Evolutionary conservation across 441 rosid genomes (phyloP).

Genomic region (Croton laevigatus): DNA sequence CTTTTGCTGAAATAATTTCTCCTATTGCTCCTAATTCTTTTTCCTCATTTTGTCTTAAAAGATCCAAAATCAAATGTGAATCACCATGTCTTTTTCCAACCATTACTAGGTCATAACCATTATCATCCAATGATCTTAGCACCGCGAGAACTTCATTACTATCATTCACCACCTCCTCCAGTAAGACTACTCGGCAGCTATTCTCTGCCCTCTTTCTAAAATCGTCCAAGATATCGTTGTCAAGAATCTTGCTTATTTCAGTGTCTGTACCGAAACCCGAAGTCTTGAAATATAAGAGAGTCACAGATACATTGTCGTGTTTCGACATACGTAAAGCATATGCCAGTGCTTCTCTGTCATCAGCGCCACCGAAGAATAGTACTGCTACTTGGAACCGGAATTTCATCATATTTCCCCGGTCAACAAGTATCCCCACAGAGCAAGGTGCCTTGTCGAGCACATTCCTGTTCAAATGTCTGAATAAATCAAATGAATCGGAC

Average conservation of each 20-base stretch:
- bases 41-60: conserved; percentile 15
- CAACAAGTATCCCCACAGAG: conserved; percentile 75
- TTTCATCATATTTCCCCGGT: conserved; percentile 44
- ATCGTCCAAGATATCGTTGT: conserved; percentile 19
- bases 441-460: conserved; percentile 69
- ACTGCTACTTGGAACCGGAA: neutral
- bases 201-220: neutral
- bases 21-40: conserved; percentile 28
- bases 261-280: neutral
- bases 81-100: conserved; percentile 29
- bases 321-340: conserved; percentile 28
- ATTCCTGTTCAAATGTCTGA: conserved; percentile 49
- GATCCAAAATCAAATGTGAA: conserved; percentile 23
- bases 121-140: conserved; percentile 23
- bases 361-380: conserved; percentile 39
- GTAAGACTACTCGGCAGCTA: conserved; percentile 16
- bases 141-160: conserved; percentile 8
- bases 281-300: conserved; percentile 18
- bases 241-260: conserved; percentile 9
- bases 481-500: conserved; percentile 46
- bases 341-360: conserved; percentile 43
- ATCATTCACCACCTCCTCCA: conserved; percentile 18
- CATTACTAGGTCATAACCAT: conserved; percentile 32
- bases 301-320: conserved; percentile 20
- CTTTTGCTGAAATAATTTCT: conserved; percentile 20